These are phyloP conservation scores for Skeletonema menzelii DNA, from an alignment of 108 stramenopile species.

Conservation along the genomic window DNA sequence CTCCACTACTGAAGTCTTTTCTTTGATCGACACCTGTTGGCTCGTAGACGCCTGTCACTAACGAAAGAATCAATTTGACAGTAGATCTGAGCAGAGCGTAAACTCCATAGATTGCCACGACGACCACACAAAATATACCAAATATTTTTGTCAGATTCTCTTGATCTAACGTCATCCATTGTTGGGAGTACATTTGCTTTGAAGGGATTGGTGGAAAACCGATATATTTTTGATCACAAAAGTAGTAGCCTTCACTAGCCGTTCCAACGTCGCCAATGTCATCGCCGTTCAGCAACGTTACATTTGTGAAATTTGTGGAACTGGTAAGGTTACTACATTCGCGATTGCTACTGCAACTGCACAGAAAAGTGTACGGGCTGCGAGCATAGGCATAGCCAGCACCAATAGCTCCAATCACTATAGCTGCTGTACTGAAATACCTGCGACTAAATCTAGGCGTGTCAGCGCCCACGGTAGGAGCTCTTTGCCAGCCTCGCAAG, in stretches of 20 bases:
- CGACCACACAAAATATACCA: conserved; percentile 49
- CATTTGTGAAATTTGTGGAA: conserved; percentile 13
- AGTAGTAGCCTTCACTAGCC: conserved; percentile 23
- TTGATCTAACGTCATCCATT: conserved; percentile 65
- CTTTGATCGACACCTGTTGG: conserved; percentile 53
- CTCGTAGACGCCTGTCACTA: conserved; percentile 55
- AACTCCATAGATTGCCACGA: conserved; percentile 48
- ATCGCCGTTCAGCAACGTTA: conserved; percentile 12
- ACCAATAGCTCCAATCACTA: conserved; percentile 42
- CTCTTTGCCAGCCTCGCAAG: conserved; percentile 65
- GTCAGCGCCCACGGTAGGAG: conserved; percentile 54
- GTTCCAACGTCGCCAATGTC: conserved; percentile 19
- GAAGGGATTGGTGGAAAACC: conserved; percentile 54
- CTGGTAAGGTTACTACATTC: not conserved
- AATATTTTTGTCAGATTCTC: conserved; percentile 47
- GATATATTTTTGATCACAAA: conserved; percentile 52
- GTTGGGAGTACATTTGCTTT: conserved; percentile 24
- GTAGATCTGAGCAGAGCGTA: conserved; percentile 34
- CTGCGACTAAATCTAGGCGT: conserved; percentile 62
- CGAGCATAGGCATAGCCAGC: conserved; percentile 62
- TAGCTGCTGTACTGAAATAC: conserved; percentile 65
- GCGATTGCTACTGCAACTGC: conserved; percentile 24
- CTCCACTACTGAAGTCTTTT: conserved; percentile 69
- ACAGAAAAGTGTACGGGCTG: conserved; percentile 68
- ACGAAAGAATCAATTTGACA: conserved; percentile 29